These are phyloP conservation scores for Fusarium avenaceum DNA, from an alignment of 2,329 filamentous ascomycete species.

Conservation along the genomic window DNA sequence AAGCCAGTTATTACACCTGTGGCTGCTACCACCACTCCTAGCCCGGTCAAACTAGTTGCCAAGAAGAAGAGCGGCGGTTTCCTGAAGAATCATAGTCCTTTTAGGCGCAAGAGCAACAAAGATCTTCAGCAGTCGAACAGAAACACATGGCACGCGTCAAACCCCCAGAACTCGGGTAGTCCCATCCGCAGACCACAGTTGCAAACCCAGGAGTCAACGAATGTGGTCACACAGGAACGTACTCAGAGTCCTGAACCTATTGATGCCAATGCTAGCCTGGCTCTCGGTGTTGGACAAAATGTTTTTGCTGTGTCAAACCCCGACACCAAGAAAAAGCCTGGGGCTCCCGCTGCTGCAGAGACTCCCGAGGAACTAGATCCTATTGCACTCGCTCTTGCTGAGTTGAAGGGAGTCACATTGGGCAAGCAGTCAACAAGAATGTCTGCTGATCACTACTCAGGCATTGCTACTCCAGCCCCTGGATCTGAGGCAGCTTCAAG, in stretches of 20 bases:
- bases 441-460: slow-evolving; percentile 95
- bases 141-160: slow-evolving; percentile 70
- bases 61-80: slow-evolving; percentile 86
- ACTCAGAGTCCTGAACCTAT: slow-evolving; percentile 83
- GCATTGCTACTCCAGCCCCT: slow-evolving; percentile 86
- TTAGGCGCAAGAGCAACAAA: slow-evolving; percentile 91
- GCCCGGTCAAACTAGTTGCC: slow-evolving; percentile 74
- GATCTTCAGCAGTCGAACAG: slow-evolving; percentile 67
- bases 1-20: background rate
- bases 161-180: slow-evolving; percentile 46
- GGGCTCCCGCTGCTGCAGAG: slow-evolving; percentile 50
- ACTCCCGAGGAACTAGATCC: slow-evolving; percentile 79
- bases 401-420: slow-evolving; percentile 84
- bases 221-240: slow-evolving; percentile 57
- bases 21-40: slow-evolving; percentile 36
- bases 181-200: slow-evolving; percentile 57
- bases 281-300: slow-evolving; percentile 94
- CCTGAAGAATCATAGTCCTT: slow-evolving; percentile 93
- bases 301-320: slow-evolving; percentile 92
- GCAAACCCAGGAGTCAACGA: slow-evolving; percentile 56
- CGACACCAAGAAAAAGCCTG: slow-evolving; percentile 65
- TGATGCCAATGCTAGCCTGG: slow-evolving; percentile 91
- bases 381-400: slow-evolving; percentile 91
- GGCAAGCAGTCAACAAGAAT: slow-evolving; percentile 85
- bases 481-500: slow-evolving; percentile 54